Evolutionary conservation across 116 monocot species (phyloP), one percentile per base, ranked within the genome.

Genomic region (Trichopus zeylanicus): DNA sequence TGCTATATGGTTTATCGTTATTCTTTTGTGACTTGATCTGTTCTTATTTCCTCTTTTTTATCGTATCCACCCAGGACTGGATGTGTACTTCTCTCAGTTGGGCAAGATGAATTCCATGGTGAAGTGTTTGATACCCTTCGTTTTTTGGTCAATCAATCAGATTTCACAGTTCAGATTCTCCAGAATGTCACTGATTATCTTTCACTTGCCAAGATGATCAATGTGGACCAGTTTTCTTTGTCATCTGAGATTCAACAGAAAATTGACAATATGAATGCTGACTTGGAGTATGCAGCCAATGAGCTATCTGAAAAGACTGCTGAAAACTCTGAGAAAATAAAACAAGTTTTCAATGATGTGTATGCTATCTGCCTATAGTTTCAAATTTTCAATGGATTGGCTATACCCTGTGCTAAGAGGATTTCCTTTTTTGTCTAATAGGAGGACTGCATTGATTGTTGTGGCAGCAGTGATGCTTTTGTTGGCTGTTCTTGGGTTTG

Each of bases 81-180:
- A 26, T 88, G 85, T 63, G 75, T 85, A 66, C 77, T 93, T 68
- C 74, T 93, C 34, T 79, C 79, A 15, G 61, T 77, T 54, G 88
- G 82, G 26, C 93, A 93, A 68, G 74, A 68, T 71, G 68, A 88
- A 73, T 88, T 93, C 67, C 81, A 79, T 60, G 42, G 63, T 0
- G 85, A 93, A 73, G 82, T 77, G 26, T 38, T 82, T 30, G 48
- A 68, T 62, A 93, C 93, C 13, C 64, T 93, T 55, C 69, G 47
- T 67, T 93, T 73, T 79, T 84, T 93, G 2, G 74, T 88, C 7
- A 88, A 82, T 56, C 93, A 88, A 59, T 88, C 93, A 64, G 93
- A 88, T 72, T 88, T 82, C 55, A 85, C 84, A 0, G 77, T 88
- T 51, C 85, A 93, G 57, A 85, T 80, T 20, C 74, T 93, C 35